A percentile compares a stretch with the other conserved stretches of the same genome.
Conservation (phyloP, 108 stramenopile species). For the Nitzschia sp. region DNA sequence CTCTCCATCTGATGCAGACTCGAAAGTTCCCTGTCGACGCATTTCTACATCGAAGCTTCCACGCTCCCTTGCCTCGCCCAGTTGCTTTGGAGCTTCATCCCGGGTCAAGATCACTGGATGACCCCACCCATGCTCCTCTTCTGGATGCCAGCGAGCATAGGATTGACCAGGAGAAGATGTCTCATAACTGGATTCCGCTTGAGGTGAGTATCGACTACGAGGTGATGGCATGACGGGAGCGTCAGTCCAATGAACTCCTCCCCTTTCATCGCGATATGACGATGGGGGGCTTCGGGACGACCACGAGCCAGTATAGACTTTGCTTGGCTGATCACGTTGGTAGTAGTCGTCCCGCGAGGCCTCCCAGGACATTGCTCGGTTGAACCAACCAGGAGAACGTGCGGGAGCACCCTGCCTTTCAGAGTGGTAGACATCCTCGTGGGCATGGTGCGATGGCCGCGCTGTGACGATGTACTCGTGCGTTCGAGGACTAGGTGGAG, state of each 20-base stretch:
- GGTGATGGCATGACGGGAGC: constrained; percentile 35
- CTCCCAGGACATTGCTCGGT: constrained; percentile 37
- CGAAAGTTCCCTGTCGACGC: constrained; percentile 25
- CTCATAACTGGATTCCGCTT: constrained; percentile 3
- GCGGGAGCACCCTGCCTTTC: background rate
- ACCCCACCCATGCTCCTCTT: constrained; percentile 20
- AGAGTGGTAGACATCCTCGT: background rate
- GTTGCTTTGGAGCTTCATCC: constrained; percentile 8
- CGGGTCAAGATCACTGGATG: constrained; percentile 2
- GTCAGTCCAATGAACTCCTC: constrained; percentile 24
- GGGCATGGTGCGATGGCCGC: background rate
- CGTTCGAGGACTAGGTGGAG: constrained; percentile 2
- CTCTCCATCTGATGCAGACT: constrained; percentile 20
- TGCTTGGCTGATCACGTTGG: constrained; percentile 19
- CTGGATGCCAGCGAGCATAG: constrained; percentile 13
- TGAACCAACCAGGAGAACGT: constrained; percentile 24
- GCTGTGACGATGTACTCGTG: constrained; percentile 28
- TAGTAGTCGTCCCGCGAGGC: constrained; percentile 28
- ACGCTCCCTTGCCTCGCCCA: background rate
- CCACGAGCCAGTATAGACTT: constrained; percentile 25
- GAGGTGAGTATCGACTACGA: constrained; percentile 11
- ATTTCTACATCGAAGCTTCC: constrained; percentile 9
- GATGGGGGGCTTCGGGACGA: constrained; percentile 31
- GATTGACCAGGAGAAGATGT: constrained; percentile 16
- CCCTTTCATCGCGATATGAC: constrained; percentile 10